Percentiles rank a stretch among this genome's conserved stretches.
These are phyloP conservation scores for Francoa sonchifolia DNA, from an alignment of 441 rosid genomes.

Conservation along the genomic window DNA sequence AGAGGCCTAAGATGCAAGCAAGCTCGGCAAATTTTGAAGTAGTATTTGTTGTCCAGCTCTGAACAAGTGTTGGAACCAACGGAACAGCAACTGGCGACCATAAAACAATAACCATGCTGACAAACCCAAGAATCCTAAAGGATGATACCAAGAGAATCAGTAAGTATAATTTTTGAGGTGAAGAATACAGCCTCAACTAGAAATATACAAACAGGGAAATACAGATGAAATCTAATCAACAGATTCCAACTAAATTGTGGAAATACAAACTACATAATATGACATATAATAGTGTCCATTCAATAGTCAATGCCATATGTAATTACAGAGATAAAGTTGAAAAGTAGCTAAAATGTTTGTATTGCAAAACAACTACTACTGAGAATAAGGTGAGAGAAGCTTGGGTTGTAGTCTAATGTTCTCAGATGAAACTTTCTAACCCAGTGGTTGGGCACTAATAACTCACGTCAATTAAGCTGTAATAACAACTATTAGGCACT, in stretches of 20 bases:
- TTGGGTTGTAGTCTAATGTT: too few species aligned
- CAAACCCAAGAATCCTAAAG: slow-evolving; percentile 66
- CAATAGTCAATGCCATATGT: too few species aligned
- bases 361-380: too few species aligned
- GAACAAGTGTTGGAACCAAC: slow-evolving; percentile 73
- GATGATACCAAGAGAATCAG: slow-evolving; percentile 17
- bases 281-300: not conserved
- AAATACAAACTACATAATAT: not conserved
- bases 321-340: too few species aligned
- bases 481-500: too few species aligned
- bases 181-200: not conserved
- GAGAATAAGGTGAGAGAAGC: too few species aligned
- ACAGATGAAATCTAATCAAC: not conserved
- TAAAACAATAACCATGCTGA: slow-evolving; percentile 66
- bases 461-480: too few species aligned
- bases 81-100: slow-evolving; percentile 91
- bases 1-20: slow-evolving; percentile 68
- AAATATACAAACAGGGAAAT: not conserved
- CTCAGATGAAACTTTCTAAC: too few species aligned
- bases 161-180: not conserved
- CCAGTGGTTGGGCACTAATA: too few species aligned
- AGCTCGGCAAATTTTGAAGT: slow-evolving; percentile 62
- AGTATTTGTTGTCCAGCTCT: slow-evolving; percentile 60
- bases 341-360: too few species aligned
- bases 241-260: not conserved